Base-by-base conservation (phyloP, 495 filamentous ascomycete genomes). In the Tuber indicum region DNA sequence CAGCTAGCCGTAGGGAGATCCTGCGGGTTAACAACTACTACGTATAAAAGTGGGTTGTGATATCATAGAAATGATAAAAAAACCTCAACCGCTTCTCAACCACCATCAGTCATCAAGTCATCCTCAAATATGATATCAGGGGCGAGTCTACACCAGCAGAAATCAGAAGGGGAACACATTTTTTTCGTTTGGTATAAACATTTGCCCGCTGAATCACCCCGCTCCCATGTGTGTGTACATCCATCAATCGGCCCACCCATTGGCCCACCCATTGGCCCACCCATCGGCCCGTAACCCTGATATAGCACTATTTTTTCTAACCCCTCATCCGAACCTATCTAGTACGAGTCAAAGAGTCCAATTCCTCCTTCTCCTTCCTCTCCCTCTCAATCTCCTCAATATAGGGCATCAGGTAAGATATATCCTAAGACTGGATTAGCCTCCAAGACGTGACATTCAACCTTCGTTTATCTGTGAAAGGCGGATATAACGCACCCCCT, bases 331-430 rank as follows among this genome's bases (percentile, higher is more conserved):
- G 66, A 75, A 62, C 17, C 77, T 81, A 80, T 72, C 78, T 81
- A 52, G 36, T 45, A 72, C 71, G 84, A 75, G 91, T 86, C 88
- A 98, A 88, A 79, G 91, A 88, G 85, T 98, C 94, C 81, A 99
- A 86, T 81, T 94, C 93, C 71, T 87, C 87, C 82, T 91, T 89
- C 88, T 99, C 96, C 84, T 89, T 90, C 76, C 86, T 84, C 88
- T 97, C 94, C 80, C 91, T 89, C 86, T 93, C 89, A 84, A 97
- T 90, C 86, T 94, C 91, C 80, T 88, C 86, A 85, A 97, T 94
- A 85, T 96, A 91, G 52, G 91, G 91, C 80, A 88, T 87, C 36
- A 97, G 89, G 85, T 97, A 97, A 74, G 87, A 87, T 75, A 89
- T 84, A 80, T 97, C 94, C 92, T 97, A 86, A 72, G 82, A 32